Conservation (phyloP, 208 protist genomes). For the Leishmania turanica region DNA sequence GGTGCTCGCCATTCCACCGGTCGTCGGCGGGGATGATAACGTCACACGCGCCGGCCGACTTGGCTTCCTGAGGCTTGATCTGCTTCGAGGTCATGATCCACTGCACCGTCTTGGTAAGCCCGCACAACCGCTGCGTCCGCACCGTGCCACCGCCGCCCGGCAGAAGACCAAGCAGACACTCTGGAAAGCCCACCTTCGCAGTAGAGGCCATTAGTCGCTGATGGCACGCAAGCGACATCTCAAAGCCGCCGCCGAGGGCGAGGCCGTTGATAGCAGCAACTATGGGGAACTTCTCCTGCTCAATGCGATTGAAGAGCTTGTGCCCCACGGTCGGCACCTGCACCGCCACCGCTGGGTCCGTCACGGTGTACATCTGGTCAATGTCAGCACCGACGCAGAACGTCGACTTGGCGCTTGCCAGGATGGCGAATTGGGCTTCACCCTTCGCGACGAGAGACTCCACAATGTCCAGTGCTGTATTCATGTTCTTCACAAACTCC, state of each 20-base stretch:
- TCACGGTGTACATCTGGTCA: constrained; percentile 79
- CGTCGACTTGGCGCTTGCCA: constrained; percentile 74
- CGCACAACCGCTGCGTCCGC: constrained; percentile 93
- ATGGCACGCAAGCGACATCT: constrained; percentile 94
- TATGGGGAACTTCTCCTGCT: constrained; percentile 63
- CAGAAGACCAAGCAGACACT: constrained; percentile 95
- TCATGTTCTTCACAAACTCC: constrained; percentile 57
- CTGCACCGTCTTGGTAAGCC: constrained; percentile 83
- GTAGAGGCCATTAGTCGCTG: constrained; percentile 75
- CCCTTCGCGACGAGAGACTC: constrained; percentile 62
- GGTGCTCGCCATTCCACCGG: constrained; percentile 64
- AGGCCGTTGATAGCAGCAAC: constrained; percentile 95
- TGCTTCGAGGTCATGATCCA: constrained; percentile 88
- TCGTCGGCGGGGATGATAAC: constrained; percentile 51
- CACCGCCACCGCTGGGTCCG: constrained; percentile 45
- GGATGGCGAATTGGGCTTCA: constrained; percentile 60
- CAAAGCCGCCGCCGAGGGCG: constrained; percentile 95
- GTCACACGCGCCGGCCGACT: constrained; percentile 75
- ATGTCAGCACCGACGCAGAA: constrained; percentile 88
- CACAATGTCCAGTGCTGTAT: constrained; percentile 59
- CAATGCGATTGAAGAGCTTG: constrained; percentile 75
- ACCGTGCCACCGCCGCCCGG: constrained; percentile 95
- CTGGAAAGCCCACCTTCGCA: constrained; percentile 75
- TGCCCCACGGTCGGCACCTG: constrained; percentile 47
- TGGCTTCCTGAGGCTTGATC: constrained; percentile 75